Conservation (phyloP, 2,329 filamentous ascomycete species). For the Apiospora hydei region DNA sequence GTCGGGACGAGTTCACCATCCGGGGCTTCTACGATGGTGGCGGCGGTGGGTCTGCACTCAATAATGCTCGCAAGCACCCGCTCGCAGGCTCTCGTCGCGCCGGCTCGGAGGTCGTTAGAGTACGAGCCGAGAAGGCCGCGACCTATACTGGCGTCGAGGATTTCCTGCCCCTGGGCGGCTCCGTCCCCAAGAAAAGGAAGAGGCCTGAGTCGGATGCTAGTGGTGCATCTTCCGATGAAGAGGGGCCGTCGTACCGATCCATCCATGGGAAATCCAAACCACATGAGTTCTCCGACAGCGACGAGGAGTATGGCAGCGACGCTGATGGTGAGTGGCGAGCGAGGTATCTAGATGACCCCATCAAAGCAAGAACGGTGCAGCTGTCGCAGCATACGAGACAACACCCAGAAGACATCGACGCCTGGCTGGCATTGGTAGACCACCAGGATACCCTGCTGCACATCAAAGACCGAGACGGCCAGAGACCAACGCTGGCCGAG, state of each 20-base stretch:
- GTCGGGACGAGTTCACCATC: conserved; percentile 62
- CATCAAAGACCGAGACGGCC: conserved; percentile 53
- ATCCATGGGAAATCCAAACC: conserved; percentile 69
- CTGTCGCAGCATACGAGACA: conserved; percentile 71
- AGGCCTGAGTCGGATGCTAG: conserved; percentile 35
- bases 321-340: conserved; percentile 44
- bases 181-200: conserved; percentile 51
- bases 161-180: conserved; percentile 55
- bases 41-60: conserved; percentile 44
- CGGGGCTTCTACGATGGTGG: conserved; percentile 52
- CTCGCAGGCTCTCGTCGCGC: conserved; percentile 50
- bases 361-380: conserved; percentile 63
- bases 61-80: conserved; percentile 56
- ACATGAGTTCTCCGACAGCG: conserved; percentile 55
- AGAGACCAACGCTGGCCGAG: conserved; percentile 64
- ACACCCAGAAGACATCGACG: conserved; percentile 69
- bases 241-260: conserved; percentile 68
- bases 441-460: conserved; percentile 76
- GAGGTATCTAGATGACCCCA: conserved; percentile 49
- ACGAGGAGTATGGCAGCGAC: conserved; percentile 57
- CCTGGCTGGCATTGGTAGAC: conserved; percentile 81
- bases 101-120: conserved; percentile 49
- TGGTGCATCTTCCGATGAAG: conserved; percentile 42
- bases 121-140: conserved; percentile 43
- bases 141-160: conserved; percentile 46